phyloP scores from a whole-genome alignment of 1,284 basidiomycete genomes.

The Tausonia pullulans region DNA sequence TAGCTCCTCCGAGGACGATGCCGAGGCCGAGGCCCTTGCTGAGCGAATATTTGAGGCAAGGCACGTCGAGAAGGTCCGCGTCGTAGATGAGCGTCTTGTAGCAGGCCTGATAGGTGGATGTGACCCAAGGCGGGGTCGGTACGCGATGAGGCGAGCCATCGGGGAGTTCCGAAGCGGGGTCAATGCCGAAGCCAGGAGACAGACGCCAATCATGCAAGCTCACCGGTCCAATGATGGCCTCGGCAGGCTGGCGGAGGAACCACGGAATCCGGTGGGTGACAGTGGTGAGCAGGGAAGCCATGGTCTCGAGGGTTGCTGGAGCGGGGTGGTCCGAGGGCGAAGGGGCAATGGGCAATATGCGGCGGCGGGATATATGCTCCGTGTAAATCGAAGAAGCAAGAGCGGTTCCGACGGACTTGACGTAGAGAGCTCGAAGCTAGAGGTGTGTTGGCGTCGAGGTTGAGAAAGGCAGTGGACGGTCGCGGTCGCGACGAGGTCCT shows the following conservation, averaged over 20 bases:
- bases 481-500: too few species aligned
- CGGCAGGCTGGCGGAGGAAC: conserved; percentile 67
- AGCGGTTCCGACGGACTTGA: too few species aligned
- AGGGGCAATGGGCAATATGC: neutral
- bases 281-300: conserved; percentile 23
- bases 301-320: conserved; percentile 5
- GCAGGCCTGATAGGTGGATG: conserved; percentile 52
- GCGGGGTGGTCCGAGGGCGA: neutral
- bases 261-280: conserved; percentile 53
- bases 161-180: neutral
- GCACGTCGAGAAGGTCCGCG: conserved; percentile 64
- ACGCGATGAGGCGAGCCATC: too few species aligned
- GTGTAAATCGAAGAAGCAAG: too few species aligned
- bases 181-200: neutral
- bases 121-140: neutral
- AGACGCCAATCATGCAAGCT: neutral
- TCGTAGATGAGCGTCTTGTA: conserved; percentile 83
- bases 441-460: too few species aligned
- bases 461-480: too few species aligned
- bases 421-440: too few species aligned
- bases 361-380: too few species aligned
- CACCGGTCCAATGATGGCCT: conserved; percentile 70
- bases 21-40: conserved; percentile 88
- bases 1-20: conserved; percentile 71
- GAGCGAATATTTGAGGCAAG: conserved; percentile 80